Conservation (phyloP, 441 rosid species). For the Capsella rubella region DNA sequence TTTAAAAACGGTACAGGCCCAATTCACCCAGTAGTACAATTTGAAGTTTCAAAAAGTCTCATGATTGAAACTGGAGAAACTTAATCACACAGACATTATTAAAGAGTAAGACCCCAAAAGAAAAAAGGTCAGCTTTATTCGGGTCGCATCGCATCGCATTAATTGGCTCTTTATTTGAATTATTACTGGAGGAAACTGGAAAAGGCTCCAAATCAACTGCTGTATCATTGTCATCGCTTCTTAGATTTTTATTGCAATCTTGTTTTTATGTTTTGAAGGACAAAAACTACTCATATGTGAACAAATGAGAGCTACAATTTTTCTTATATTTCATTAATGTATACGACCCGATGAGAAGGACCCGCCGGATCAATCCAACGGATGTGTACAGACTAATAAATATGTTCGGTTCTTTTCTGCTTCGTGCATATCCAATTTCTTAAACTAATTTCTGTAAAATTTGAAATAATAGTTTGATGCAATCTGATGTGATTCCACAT, state of each 20-base stretch:
- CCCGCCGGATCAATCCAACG: slow-evolving; percentile 16
- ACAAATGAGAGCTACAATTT: slow-evolving; percentile 8
- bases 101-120: slow-evolving; percentile 12
- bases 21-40: not conserved
- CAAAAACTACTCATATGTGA: slow-evolving; percentile 33
- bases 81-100: slow-evolving; percentile 35
- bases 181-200: slow-evolving; percentile 11
- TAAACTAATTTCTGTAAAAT: not conserved
- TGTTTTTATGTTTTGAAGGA: slow-evolving; percentile 10
- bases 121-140: slow-evolving; percentile 29
- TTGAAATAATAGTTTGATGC: too few relatives aligned
- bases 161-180: slow-evolving; percentile 8
- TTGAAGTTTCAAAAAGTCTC: not conserved
- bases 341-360: not conserved
- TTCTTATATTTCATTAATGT: not conserved
- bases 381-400: not conserved
- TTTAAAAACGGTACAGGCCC: not conserved
- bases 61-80: slow-evolving; percentile 35
- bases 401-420: not conserved
- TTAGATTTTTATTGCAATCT: slow-evolving; percentile 21
- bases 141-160: slow-evolving; percentile 40
- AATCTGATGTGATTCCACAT: too few relatives aligned
- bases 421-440: not conserved
- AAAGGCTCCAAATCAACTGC: slow-evolving; percentile 38
- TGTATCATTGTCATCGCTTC: slow-evolving; percentile 36